Conservation (phyloP, 2,329 filamentous ascomycete species). For the Pleurostoma richardsiae region DNA sequence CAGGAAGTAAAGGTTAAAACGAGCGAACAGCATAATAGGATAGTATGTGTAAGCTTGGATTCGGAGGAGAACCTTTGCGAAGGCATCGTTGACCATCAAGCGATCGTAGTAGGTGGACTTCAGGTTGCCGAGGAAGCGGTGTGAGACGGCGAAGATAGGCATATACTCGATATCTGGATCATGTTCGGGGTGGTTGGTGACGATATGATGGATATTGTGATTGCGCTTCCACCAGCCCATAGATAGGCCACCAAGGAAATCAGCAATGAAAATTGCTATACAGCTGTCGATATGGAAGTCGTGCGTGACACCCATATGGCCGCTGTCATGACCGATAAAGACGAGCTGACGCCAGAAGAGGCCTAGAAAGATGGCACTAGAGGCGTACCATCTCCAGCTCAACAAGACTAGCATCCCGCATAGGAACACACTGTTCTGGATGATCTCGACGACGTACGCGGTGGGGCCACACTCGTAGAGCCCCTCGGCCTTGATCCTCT, state of each 20-base stretch:
- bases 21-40: slow-evolving; percentile 66
- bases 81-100: slow-evolving; percentile 66
- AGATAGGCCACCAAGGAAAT: slow-evolving; percentile 78
- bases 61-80: slow-evolving; percentile 59
- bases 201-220: slow-evolving; percentile 88
- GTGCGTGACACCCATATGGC: slow-evolving; percentile 91
- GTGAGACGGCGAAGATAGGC: slow-evolving; percentile 75
- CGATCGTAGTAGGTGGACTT: slow-evolving; percentile 74
- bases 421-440: slow-evolving; percentile 64
- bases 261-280: slow-evolving; percentile 79
- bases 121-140: slow-evolving; percentile 65
- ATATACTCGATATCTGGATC: slow-evolving; percentile 86
- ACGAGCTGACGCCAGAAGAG: slow-evolving; percentile 84
- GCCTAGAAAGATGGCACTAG: slow-evolving; percentile 68
- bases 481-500: slow-evolving; percentile 64
- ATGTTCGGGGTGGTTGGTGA: slow-evolving; percentile 86
- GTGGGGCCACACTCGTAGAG: slow-evolving; percentile 76
- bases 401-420: slow-evolving; percentile 53
- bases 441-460: slow-evolving; percentile 65
- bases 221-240: slow-evolving; percentile 90
- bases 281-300: slow-evolving; percentile 71
- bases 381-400: slow-evolving; percentile 54
- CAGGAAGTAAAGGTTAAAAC: slow-evolving; percentile 77
- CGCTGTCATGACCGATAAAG: slow-evolving; percentile 85
- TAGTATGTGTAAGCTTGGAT: slow-evolving; percentile 77